phyloP scores from a whole-genome alignment of 306 rosid genomes.

The Myrica gale region DNA sequence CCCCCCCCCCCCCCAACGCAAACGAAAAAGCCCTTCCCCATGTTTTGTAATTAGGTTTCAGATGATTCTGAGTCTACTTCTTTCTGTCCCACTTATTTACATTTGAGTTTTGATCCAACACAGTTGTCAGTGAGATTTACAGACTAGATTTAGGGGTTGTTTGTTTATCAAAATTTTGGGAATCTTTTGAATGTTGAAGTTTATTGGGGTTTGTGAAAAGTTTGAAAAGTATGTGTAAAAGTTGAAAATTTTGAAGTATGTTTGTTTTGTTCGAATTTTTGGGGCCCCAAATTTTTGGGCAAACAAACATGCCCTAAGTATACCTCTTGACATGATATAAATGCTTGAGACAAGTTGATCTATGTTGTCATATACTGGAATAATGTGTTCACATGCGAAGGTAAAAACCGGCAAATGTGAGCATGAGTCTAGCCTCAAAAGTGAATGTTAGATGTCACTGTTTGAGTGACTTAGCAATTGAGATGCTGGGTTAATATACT shows the following conservation, averaged over 20 bases:
- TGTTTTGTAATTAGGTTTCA: not conserved
- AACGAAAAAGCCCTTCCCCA: not conserved
- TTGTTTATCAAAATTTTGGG: too few relatives aligned
- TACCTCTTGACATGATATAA: not conserved
- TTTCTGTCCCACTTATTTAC: not conserved
- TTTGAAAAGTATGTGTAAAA: too few relatives aligned
- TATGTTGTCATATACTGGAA: not conserved
- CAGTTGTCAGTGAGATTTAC: not conserved
- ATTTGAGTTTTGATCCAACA: not conserved
- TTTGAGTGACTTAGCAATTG: not conserved
- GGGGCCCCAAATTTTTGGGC: too few relatives aligned
- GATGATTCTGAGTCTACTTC: not conserved
- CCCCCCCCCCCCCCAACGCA: not conserved
- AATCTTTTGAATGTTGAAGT: too few relatives aligned
- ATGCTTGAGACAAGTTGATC: not conserved
- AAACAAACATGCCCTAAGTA: too few relatives aligned
- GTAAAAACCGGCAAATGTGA: not conserved
- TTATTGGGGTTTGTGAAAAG: too few relatives aligned
- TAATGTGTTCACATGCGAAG: not conserved
- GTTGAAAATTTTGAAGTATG: too few relatives aligned
- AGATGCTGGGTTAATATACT: not conserved
- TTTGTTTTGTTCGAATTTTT: too few relatives aligned
- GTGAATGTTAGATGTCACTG: not conserved
- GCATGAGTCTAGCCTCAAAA: not conserved
- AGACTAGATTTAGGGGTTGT: constrained; percentile 1